Evolutionary conservation across 1,139 yeast genomes (phyloP).

Genomic region (Yamadazyma aaseri): DNA sequence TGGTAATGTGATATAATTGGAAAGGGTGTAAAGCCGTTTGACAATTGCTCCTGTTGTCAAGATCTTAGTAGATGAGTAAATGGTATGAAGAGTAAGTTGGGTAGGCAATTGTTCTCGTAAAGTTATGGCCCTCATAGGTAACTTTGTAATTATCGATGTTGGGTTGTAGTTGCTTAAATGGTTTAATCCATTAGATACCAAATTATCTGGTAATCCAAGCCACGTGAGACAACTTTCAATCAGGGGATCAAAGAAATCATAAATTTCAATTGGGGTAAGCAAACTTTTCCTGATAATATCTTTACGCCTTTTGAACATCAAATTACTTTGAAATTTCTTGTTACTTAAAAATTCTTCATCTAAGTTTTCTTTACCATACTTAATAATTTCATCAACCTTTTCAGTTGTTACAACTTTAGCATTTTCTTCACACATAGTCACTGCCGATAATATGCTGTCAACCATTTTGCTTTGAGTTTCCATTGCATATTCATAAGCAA

Average conservation of each 20-base stretch:
- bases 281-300: conserved; percentile 64
- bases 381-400: conserved; percentile 62
- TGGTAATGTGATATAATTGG: conserved; percentile 28
- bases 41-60: conserved; percentile 44
- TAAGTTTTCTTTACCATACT: conserved; percentile 57
- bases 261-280: conserved; percentile 54
- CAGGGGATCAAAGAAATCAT: conserved; percentile 79
- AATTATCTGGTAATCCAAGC: conserved; percentile 40
- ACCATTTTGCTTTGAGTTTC: conserved; percentile 70
- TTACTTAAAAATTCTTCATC: conserved; percentile 62
- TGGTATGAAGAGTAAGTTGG: conserved; percentile 41
- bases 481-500: conserved; percentile 67
- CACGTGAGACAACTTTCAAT: conserved; percentile 53
- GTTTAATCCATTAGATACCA: conserved; percentile 26
- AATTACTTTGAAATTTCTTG: conserved; percentile 69
- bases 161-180: conserved; percentile 39
- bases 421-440: conserved; percentile 59
- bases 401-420: conserved; percentile 62
- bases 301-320: conserved; percentile 78
- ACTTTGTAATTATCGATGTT: conserved; percentile 27
- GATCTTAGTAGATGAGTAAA: conserved; percentile 45
- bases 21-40: conserved; percentile 29
- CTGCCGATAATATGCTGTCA: conserved; percentile 61
- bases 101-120: conserved; percentile 37
- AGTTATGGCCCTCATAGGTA: conserved; percentile 32